A percentile compares a stretch with the other conserved stretches of the same genome.
Conservation (phyloP, 495 filamentous ascomycete genomes). For the Zalerion maritima region DNA sequence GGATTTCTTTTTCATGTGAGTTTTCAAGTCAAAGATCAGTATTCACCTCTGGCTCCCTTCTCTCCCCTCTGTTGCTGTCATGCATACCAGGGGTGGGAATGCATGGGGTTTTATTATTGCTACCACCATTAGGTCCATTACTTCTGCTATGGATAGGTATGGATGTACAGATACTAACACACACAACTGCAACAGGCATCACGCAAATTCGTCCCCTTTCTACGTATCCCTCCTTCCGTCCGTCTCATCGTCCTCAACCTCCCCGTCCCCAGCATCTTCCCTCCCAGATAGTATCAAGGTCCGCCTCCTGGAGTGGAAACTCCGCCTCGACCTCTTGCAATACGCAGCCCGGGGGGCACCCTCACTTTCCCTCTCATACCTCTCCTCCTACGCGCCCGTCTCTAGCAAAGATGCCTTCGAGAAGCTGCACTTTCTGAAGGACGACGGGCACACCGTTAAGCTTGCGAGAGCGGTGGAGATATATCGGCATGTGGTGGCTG, state of each 20-base stretch:
- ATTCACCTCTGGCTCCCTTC: neutral
- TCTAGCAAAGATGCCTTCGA: constrained; percentile 33
- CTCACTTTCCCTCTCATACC: constrained; percentile 36
- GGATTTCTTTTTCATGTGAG: constrained; percentile 69
- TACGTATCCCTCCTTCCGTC: too few species aligned
- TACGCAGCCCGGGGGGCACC: constrained; percentile 48
- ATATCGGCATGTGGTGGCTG: constrained; percentile 13
- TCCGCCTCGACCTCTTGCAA: constrained; percentile 50
- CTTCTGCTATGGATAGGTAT: too few species aligned
- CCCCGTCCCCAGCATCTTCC: constrained; percentile 24
- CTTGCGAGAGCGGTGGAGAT: constrained; percentile 49
- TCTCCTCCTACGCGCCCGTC: constrained; percentile 36
- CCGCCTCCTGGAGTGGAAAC: constrained; percentile 63
- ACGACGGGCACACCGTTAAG: constrained; percentile 73
- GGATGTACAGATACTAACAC: too few species aligned
- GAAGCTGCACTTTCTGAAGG: constrained; percentile 36
- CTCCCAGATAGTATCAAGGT: constrained; percentile 32
- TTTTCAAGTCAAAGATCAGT: neutral
- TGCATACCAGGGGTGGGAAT: too few species aligned
- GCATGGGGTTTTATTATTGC: too few species aligned
- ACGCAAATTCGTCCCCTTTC: constrained; percentile 26
- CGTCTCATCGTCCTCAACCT: constrained; percentile 24
- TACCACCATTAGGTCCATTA: too few species aligned
- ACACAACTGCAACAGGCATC: constrained; percentile 25
- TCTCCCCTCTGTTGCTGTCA: neutral